These are phyloP conservation scores for Conringia planisiliqua DNA, from an alignment of 345 rosid species.

Conservation along the genomic window DNA sequence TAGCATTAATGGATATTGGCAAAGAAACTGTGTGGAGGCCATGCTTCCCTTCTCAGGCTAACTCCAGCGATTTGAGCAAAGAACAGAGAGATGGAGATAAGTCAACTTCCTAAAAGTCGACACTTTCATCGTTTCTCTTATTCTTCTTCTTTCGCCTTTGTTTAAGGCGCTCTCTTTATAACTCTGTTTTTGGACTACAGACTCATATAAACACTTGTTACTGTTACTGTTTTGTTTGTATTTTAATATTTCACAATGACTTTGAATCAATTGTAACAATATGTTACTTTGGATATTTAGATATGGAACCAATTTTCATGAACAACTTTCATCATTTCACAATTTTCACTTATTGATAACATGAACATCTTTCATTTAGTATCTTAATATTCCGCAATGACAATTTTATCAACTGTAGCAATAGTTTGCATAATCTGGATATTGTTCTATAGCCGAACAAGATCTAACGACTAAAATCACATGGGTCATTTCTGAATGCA, in stretches of 20 bases:
- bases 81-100: not conserved
- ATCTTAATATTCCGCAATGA: not conserved
- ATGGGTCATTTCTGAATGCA: not conserved
- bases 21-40: slow-evolving; percentile 82
- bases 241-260: not conserved
- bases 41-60: slow-evolving; percentile 44
- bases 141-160: slow-evolving; percentile 5
- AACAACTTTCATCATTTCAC: not conserved
- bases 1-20: slow-evolving; percentile 84
- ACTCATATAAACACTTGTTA: slow-evolving; percentile 8
- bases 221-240: slow-evolving; percentile 13
- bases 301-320: not conserved
- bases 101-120: not conserved
- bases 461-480: not conserved
- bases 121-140: not conserved
- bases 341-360: too few species aligned
- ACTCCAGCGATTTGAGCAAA: slow-evolving; percentile 7
- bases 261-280: not conserved
- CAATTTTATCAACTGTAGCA: not conserved
- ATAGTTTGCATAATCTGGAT: not conserved
- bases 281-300: not conserved
- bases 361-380: not conserved
- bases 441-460: not conserved
- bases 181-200: not conserved
- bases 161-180: not conserved